Conservation (phyloP, 1,139 yeast species). For the Blastobotrys illinoisensis region DNA sequence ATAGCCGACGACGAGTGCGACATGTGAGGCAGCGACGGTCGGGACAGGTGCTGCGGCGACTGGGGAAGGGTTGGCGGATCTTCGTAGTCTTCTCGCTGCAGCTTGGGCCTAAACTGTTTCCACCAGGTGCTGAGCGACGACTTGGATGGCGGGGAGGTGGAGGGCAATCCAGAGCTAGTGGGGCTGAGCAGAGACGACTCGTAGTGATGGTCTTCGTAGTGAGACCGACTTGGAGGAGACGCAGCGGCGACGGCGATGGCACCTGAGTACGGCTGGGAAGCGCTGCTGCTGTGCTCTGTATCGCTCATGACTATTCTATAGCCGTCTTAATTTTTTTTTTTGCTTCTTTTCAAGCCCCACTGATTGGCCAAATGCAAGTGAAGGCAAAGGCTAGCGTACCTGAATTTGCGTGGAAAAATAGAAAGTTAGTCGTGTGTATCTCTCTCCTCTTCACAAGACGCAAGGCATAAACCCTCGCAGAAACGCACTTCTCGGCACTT, state of each 20-base stretch:
- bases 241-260: neutral
- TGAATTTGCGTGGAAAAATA: neutral
- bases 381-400: neutral
- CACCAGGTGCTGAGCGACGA: conserved; percentile 39
- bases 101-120: conserved; percentile 36
- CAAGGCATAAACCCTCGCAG: neutral
- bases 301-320: neutral
- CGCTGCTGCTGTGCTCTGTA: neutral
- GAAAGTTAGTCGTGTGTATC: too few relatives aligned
- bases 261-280: neutral
- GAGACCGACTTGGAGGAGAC: neutral
- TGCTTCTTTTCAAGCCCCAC: neutral
- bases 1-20: conserved; percentile 23
- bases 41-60: conserved; percentile 7
- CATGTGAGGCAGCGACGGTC: conserved; percentile 29
- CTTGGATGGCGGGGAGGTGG: conserved; percentile 30
- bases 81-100: conserved; percentile 20
- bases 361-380: neutral
- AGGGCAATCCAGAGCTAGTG: neutral
- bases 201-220: neutral
- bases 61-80: conserved; percentile 4
- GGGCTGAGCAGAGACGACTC: neutral
- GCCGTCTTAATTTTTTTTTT: neutral
- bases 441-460: neutral
- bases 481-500: neutral